A percentile compares a stretch with the other conserved stretches of the same genome.
Conservation (phyloP, 805 yeast species). For the Ogataea philodendri region DNA sequence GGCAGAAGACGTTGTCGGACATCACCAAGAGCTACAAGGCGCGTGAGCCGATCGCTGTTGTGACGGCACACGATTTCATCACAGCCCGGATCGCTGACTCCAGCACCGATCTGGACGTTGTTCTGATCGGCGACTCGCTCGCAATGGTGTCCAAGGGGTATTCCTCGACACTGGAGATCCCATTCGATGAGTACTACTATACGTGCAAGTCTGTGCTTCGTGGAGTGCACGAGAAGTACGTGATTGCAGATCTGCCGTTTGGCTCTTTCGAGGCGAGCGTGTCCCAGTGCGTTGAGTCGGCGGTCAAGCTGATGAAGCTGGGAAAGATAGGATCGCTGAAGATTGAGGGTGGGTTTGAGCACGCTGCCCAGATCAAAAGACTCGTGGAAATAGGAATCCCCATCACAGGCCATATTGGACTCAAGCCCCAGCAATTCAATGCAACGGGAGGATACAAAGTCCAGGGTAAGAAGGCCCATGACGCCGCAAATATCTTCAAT, state of each 20-base stretch:
- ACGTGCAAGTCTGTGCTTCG: constrained; percentile 75
- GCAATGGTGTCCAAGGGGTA: constrained; percentile 91
- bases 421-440: constrained; percentile 85
- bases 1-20: constrained; percentile 27
- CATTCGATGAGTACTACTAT: constrained; percentile 75
- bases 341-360: constrained; percentile 75
- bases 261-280: constrained; percentile 74
- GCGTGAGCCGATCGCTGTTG: constrained; percentile 29
- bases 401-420: constrained; percentile 86
- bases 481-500: constrained; percentile 55
- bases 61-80: constrained; percentile 89
- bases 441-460: constrained; percentile 83
- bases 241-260: constrained; percentile 86
- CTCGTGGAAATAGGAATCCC: constrained; percentile 76
- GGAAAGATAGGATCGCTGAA: constrained; percentile 73
- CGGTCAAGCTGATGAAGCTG: constrained; percentile 52
- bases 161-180: constrained; percentile 68
- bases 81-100: constrained; percentile 68
- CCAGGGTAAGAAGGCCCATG: constrained; percentile 63
- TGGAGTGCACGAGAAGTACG: constrained; percentile 61
- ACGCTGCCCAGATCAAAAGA: constrained; percentile 51
- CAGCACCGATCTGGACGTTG: constrained; percentile 61
- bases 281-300: constrained; percentile 59
- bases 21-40: constrained; percentile 21
- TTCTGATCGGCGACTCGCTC: constrained; percentile 86